Evolutionary conservation across 148 eudicot species (phyloP).

Genomic region (Rhododendron williamsianum): DNA sequence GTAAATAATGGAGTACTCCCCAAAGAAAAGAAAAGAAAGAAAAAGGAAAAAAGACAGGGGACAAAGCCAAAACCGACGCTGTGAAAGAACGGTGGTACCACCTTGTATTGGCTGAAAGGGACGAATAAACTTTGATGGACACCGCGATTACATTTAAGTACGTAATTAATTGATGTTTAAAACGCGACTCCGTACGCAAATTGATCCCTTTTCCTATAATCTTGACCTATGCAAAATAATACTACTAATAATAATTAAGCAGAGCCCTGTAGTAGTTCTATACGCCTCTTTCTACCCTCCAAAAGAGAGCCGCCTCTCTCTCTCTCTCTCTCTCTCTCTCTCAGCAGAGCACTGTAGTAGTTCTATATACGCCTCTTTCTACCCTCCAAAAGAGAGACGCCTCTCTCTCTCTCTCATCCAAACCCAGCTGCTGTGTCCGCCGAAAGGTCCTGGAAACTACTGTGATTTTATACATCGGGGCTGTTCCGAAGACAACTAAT

Average conservation of each 20-base stretch:
- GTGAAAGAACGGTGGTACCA: background rate
- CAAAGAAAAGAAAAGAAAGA: too few species aligned
- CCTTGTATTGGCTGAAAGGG: too few species aligned
- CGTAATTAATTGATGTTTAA: background rate
- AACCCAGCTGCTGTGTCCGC: constrained; percentile 16
- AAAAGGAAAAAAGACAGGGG: too few species aligned
- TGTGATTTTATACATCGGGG: background rate
- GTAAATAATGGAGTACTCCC: too few species aligned
- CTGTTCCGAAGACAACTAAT: too few species aligned
- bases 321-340: background rate
- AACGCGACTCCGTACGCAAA: background rate
- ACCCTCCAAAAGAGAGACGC: constrained; percentile 18
- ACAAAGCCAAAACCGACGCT: background rate
- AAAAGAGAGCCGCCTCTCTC: constrained; percentile 9
- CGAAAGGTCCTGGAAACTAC: constrained; percentile 13
- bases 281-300: constrained; percentile 17
- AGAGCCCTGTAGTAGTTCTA: background rate
- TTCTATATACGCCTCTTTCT: constrained; percentile 9
- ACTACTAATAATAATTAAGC: background rate
- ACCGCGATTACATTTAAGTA: too few species aligned
- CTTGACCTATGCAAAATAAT: background rate
- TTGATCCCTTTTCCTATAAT: background rate
- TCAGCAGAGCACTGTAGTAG: background rate
- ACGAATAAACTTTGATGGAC: too few species aligned
- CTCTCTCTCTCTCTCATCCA: background rate